Percentiles rank a stretch among this genome's conserved stretches.
Conservation (phyloP, 1,284 basidiomycete species). For the Vanrija sp. region DNA sequence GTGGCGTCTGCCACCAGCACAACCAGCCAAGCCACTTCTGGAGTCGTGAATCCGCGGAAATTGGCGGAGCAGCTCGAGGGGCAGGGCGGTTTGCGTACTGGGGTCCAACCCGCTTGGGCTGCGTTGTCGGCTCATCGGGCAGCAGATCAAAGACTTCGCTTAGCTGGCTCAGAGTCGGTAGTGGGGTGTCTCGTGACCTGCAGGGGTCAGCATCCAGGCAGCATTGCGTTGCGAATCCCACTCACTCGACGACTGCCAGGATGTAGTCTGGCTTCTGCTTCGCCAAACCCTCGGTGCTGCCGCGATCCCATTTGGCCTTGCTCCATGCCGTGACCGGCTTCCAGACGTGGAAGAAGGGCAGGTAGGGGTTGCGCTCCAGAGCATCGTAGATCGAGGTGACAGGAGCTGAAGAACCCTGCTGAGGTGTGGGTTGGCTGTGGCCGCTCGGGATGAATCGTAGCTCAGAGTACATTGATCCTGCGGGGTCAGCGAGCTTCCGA, state of each 20-base stretch:
- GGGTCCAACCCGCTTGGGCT: constrained; percentile 40
- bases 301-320: constrained; percentile 45
- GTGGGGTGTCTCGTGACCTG: constrained; percentile 39
- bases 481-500: background rate
- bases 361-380: constrained; percentile 61
- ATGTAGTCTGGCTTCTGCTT: constrained; percentile 82
- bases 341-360: constrained; percentile 86
- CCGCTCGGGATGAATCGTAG: constrained; percentile 74
- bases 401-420: constrained; percentile 41
- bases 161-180: constrained; percentile 42
- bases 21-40: background rate
- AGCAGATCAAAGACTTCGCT: constrained; percentile 37
- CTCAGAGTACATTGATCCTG: constrained; percentile 65
- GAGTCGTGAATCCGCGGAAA: background rate
- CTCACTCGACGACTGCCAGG: constrained; percentile 78
- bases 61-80: constrained; percentile 3
- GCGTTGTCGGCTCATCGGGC: constrained; percentile 36
- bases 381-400: constrained; percentile 25
- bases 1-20: background rate
- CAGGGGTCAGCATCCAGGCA: constrained; percentile 1
- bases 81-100: constrained; percentile 24
- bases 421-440: constrained; percentile 27
- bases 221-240: constrained; percentile 5
- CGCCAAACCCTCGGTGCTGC: constrained; percentile 29
- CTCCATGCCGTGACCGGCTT: constrained; percentile 75